phyloP scores from a whole-genome alignment of 768 basidiomycete genomes.

The Sporobolomyces roseus region DNA sequence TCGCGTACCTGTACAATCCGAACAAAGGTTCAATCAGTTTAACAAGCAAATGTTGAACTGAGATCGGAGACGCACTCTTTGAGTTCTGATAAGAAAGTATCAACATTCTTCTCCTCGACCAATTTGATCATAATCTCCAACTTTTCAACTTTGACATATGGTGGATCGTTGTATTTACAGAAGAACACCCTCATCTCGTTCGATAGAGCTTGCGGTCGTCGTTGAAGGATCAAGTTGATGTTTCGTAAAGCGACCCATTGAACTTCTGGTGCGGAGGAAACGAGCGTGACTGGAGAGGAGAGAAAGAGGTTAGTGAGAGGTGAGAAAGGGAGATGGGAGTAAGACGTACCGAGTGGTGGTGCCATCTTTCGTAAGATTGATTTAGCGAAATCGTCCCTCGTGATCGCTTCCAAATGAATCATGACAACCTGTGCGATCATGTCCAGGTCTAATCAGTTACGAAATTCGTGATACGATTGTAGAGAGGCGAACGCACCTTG shows the following conservation, averaged over 20 bases:
- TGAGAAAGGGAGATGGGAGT: neutral
- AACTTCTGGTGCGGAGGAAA: conserved; percentile 93
- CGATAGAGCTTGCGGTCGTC: conserved; percentile 78
- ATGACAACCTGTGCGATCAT: conserved; percentile 69
- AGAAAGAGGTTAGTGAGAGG: neutral
- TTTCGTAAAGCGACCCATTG: conserved; percentile 98
- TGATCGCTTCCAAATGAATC: conserved; percentile 86
- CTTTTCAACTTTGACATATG: conserved; percentile 99
- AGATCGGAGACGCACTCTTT: conserved; percentile 63
- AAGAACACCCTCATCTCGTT: conserved; percentile 99
- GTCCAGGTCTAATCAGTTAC: too few species aligned
- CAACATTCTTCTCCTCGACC: conserved; percentile 84
- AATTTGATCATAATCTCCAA: conserved; percentile 96
- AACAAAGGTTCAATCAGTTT: neutral
- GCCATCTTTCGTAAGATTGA: conserved; percentile 94
- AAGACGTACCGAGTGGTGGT: conserved; percentile 62
- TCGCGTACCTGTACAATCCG: conserved; percentile 66
- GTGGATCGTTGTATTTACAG: conserved; percentile 98
- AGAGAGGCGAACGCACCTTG: conserved; percentile 57
- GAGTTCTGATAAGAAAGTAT: conserved; percentile 87
- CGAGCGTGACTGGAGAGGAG: conserved; percentile 65
- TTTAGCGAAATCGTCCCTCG: conserved; percentile 74
- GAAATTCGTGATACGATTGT: too few species aligned
- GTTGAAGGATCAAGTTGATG: conserved; percentile 93
- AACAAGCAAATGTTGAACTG: too few species aligned